A percentile compares a stretch with the other conserved stretches of the same genome.
Conservation (phyloP, 805 yeast species). For the Candida pseudoglaebosa region DNA sequence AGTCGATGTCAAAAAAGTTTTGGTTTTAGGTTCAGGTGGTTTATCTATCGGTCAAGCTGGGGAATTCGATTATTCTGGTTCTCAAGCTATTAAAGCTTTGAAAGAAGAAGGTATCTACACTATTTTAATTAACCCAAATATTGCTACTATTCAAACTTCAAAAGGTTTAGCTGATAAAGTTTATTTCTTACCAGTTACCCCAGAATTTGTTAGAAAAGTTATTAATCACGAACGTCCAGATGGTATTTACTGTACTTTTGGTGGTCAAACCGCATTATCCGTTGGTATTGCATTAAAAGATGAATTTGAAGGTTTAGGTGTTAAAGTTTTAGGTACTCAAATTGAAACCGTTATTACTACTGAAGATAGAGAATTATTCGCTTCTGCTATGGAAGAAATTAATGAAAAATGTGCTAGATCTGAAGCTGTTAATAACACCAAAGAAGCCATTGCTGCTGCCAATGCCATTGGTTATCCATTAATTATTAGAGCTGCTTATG, state of each 20-base stretch:
- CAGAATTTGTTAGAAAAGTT: slow-evolving; percentile 95
- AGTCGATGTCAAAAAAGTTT: slow-evolving; percentile 82
- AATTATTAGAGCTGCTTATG: slow-evolving; percentile 95
- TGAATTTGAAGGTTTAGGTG: slow-evolving; percentile 88
- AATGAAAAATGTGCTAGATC: slow-evolving; percentile 94
- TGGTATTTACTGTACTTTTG: slow-evolving; percentile 94
- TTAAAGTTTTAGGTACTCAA: slow-evolving; percentile 93
- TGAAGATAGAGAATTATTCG: slow-evolving; percentile 95
- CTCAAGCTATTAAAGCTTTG: slow-evolving; percentile 97
- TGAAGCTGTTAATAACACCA: slow-evolving; percentile 72
- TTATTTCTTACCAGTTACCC: slow-evolving; percentile 94
- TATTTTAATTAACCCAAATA: slow-evolving; percentile 92
- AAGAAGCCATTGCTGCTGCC: slow-evolving; percentile 83
- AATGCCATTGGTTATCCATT: slow-evolving; percentile 89
- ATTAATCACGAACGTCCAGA: slow-evolving; percentile 94
- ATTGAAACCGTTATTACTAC: slow-evolving; percentile 95
- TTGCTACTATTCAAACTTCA: slow-evolving; percentile 97
- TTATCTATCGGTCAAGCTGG: slow-evolving; percentile 99
- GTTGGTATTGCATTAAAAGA: slow-evolving; percentile 96
- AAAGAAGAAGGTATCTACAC: slow-evolving; percentile 98
- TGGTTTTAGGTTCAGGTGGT: slow-evolving; percentile 97
- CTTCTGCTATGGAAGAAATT: slow-evolving; percentile 91
- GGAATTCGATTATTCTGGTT: slow-evolving; percentile 97
- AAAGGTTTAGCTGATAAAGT: slow-evolving; percentile 98
- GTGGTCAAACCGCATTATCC: slow-evolving; percentile 97